Evolutionary conservation across 768 basidiomycete genomes (phyloP).

Genomic region (Clitopilus hobsonii): DNA sequence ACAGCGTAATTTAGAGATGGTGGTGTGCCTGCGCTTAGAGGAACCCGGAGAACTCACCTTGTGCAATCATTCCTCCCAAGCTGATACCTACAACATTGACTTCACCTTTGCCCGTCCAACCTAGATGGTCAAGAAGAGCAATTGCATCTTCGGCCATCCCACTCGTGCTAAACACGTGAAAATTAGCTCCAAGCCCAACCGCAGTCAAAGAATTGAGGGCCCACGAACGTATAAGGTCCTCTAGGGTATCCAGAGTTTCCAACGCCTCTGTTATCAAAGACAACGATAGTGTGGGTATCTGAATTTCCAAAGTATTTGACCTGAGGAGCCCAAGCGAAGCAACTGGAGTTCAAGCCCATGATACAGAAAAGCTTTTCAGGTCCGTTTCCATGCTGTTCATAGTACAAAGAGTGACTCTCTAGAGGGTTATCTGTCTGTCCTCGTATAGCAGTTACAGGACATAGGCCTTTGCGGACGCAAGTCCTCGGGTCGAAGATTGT

Average conservation of each 20-base stretch:
- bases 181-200: not conserved
- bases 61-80: constrained; percentile 82
- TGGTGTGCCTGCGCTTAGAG: too few relatives aligned
- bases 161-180: constrained; percentile 44
- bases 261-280: constrained; percentile 84
- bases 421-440: constrained; percentile 36
- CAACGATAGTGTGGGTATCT: constrained; percentile 54
- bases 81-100: constrained; percentile 73
- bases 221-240: constrained; percentile 74
- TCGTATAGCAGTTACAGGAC: constrained; percentile 57
- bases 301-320: constrained; percentile 58
- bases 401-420: constrained; percentile 75
- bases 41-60: constrained; percentile 38
- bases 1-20: not conserved
- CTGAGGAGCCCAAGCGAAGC: constrained; percentile 61
- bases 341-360: constrained; percentile 71
- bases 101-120: constrained; percentile 59
- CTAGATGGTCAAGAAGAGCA: constrained; percentile 61
- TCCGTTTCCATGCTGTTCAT: constrained; percentile 69
- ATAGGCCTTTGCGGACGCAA: constrained; percentile 68
- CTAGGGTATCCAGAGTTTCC: constrained; percentile 67
- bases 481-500: constrained; percentile 58
- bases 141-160: constrained; percentile 77
- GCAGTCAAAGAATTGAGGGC: not conserved
- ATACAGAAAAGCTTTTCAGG: constrained; percentile 67